phyloP scores from a whole-genome alignment of 2,329 filamentous ascomycete species.

The Beauveria brongniartii region DNA sequence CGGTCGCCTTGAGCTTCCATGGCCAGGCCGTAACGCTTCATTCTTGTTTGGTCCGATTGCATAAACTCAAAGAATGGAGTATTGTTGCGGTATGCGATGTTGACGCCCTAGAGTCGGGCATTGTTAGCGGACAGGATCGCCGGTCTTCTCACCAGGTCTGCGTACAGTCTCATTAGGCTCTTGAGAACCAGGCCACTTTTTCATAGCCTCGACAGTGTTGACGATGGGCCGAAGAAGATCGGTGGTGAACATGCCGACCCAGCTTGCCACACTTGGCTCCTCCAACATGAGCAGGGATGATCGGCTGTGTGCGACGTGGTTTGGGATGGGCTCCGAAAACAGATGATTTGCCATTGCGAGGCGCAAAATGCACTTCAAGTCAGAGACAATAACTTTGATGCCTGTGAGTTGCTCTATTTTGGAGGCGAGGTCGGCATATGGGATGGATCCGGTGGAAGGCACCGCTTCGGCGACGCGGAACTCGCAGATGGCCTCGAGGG shows the following conservation, averaged over 20 bases:
- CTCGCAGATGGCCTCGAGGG: constrained; percentile 23
- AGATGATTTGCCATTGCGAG: constrained; percentile 31
- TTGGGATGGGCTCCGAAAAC: constrained; percentile 30
- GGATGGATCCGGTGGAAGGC: constrained; percentile 19
- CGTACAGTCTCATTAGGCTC: constrained; percentile 26
- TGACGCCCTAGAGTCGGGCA: constrained; percentile 16
- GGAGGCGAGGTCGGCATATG: constrained; percentile 19
- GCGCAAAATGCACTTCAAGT: constrained; percentile 29
- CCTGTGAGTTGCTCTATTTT: constrained; percentile 27
- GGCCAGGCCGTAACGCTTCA: constrained; percentile 23
- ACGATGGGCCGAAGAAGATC: constrained; percentile 24
- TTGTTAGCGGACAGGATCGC: not conserved
- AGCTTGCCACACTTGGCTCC: constrained; percentile 21
- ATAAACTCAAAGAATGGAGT: constrained; percentile 22
- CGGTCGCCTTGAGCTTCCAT: constrained; percentile 22
- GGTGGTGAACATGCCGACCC: constrained; percentile 23
- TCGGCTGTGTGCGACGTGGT: constrained; percentile 31
- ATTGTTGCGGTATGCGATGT: constrained; percentile 19
- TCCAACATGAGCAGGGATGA: constrained; percentile 24
- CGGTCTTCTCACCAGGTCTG: not conserved
- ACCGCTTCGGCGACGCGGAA: constrained; percentile 25
- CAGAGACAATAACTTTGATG: constrained; percentile 25
- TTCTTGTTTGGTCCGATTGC: constrained; percentile 18
- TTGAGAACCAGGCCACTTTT: constrained; percentile 27
- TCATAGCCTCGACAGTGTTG: constrained; percentile 25